Conservation (phyloP, 2,329 filamentous ascomycete genomes). For the Fusarium cyanostomum region DNA sequence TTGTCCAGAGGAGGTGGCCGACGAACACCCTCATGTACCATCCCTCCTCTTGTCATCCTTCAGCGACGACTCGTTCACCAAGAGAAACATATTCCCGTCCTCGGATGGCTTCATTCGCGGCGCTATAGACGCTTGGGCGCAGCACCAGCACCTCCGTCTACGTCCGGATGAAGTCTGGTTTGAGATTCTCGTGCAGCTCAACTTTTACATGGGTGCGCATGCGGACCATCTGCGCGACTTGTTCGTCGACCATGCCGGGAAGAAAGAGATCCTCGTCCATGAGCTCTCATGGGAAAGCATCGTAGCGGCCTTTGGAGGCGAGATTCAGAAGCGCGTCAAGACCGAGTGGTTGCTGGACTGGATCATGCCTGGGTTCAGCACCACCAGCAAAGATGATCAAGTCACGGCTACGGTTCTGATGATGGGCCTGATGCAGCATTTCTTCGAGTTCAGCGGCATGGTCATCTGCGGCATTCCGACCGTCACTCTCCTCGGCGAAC, state of each 20-base stretch:
- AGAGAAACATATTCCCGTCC: conserved; percentile 42
- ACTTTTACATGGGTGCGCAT: conserved; percentile 59
- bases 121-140: conserved; percentile 58
- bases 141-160: conserved; percentile 59
- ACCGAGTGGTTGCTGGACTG: conserved; percentile 54
- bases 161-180: conserved; percentile 66
- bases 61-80: conserved; percentile 17
- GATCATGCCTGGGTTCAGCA: conserved; percentile 56
- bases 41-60: conserved; percentile 46
- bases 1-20: conserved; percentile 47
- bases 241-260: conserved; percentile 57
- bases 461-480: conserved; percentile 56
- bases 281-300: conserved; percentile 41
- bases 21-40: conserved; percentile 33
- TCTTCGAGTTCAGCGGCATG: conserved; percentile 50
- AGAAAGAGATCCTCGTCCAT: conserved; percentile 51
- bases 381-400: conserved; percentile 50
- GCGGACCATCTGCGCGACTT: conserved; percentile 55
- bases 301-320: conserved; percentile 48
- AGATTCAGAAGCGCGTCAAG: conserved; percentile 53
- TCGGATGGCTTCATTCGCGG: conserved; percentile 56
- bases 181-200: conserved; percentile 61
- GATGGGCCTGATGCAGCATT: conserved; percentile 56
- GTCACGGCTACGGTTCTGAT: conserved; percentile 55
- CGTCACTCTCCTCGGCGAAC: conserved; percentile 53